Evolutionary conservation across 352 stramenopile genomes (phyloP), one percentile per base, ranked within the genome.

Genomic region (Blastocystis sp.): DNA sequence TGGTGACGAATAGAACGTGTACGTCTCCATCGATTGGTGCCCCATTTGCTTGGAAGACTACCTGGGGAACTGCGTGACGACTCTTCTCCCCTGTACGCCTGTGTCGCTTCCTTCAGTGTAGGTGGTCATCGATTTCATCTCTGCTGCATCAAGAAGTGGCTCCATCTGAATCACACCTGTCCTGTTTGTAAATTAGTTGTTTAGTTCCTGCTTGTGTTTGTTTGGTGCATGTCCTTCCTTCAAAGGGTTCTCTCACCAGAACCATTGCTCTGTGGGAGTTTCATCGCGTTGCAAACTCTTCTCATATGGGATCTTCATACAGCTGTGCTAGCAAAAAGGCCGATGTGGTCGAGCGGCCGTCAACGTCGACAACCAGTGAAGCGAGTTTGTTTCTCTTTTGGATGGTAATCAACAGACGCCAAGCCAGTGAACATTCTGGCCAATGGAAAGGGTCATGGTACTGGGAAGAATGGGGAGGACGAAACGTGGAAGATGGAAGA

Each of bases 111-210:
- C 21, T 60, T 28, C n/a, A 10, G n/a, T 59, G 19, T 76, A 76
- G 66, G 66, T 56, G 52, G 52, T 2, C 66, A 76, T n/a, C 66
- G 66, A 21, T 76, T 76, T 28, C 66, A 76, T 56, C 52, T 59
- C 28, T 52, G 52, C 52, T 76, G 66, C 52, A 76, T 76, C 66
- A 76, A 76, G 21, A 48, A 53, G 41, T 76, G 66, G 66, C 38
- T 76, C 7, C 66, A 76, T 76, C 34, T 76, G 66, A 76, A 76
- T 76, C 66, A 76, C 48, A 76, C 66, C 23, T 76, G 66, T 76
- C 66, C 66, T n/a, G 66, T 76, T 48, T 76, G 66, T 76, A 76
- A 76, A 48, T 28, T 76, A 45, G 41, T 76, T 17, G 52, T 76
- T 76, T 76, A 76, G 66, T 60, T 59, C 23, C 10, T 76, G 66